Evolutionary conservation across 139 green algal species (phyloP).

Genomic region (Trebouxia sp.): DNA sequence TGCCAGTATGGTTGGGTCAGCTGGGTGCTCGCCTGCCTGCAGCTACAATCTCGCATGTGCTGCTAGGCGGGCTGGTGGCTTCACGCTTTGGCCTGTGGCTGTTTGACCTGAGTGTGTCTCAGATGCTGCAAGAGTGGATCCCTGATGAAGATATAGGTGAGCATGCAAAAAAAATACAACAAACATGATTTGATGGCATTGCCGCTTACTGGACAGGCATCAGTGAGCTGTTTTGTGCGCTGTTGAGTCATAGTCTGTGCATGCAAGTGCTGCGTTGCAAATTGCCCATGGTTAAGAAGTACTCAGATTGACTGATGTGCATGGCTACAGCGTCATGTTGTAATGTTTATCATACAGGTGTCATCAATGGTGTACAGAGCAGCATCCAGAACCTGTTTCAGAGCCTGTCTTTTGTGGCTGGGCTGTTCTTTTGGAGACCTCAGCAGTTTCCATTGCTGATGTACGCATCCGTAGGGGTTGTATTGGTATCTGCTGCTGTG

Average conservation of each 20-base stretch:
- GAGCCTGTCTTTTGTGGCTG: conserved; percentile 63
- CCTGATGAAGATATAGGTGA: conserved; percentile 49
- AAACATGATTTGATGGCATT: not conserved
- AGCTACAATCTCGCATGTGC: conserved; percentile 32
- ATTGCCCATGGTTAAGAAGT: not conserved
- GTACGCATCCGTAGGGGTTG: not conserved
- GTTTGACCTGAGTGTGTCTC: conserved; percentile 79
- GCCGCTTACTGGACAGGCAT: too few relatives aligned
- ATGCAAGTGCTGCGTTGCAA: not conserved
- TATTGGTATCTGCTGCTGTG: not conserved
- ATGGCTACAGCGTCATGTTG: not conserved
- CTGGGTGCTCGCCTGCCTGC: conserved; percentile 24
- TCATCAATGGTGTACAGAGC: conserved; percentile 76
- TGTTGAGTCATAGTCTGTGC: conserved; percentile 25
- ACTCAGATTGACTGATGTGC: not conserved
- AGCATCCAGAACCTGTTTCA: conserved; percentile 72
- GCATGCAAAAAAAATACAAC: not conserved
- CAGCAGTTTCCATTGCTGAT: conserved; percentile 13
- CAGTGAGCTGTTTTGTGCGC: not conserved
- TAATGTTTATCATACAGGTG: conserved; percentile 41
- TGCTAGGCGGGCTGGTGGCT: conserved; percentile 68
- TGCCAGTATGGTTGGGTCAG: conserved; percentile 27
- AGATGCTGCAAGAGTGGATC: conserved; percentile 80
- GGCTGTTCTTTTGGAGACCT: conserved; percentile 7
- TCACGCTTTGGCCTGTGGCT: conserved; percentile 80